Conservation (phyloP, 2,329 filamentous ascomycete genomes). For the Corynespora cassiicola region DNA sequence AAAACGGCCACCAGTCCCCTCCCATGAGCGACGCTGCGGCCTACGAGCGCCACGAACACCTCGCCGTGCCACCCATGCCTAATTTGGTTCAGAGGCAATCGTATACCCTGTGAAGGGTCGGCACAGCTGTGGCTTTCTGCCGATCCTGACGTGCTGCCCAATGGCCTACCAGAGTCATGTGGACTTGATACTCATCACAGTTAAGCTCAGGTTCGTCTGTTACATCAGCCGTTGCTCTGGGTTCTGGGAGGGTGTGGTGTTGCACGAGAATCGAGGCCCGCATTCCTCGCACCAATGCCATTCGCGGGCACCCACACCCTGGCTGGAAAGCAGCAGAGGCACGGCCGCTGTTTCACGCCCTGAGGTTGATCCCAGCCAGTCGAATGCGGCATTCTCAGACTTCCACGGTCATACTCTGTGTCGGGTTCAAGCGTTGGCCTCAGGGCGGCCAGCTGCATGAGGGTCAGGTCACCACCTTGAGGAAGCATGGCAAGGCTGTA, state of each 20-base stretch:
- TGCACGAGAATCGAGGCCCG: slow-evolving; percentile 23
- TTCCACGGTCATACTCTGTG: too few relatives aligned
- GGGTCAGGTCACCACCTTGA: slow-evolving; percentile 20
- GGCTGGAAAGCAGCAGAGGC: slow-evolving; percentile 15
- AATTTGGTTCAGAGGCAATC: slow-evolving; percentile 14
- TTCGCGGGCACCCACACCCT: slow-evolving; percentile 19
- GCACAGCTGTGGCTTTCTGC: slow-evolving; percentile 14
- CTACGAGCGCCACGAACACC: slow-evolving; percentile 30
- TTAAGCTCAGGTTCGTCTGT: slow-evolving; percentile 27
- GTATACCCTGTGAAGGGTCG: slow-evolving; percentile 4
- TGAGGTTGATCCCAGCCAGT: slow-evolving; percentile 15
- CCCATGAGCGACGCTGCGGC: slow-evolving; percentile 25
- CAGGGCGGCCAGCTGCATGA: slow-evolving; percentile 31
- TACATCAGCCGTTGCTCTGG: slow-evolving; percentile 27
- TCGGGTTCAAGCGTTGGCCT: slow-evolving; percentile 19
- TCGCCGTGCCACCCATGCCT: slow-evolving; percentile 20
- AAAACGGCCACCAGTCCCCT: slow-evolving; percentile 38
- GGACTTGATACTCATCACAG: slow-evolving; percentile 20
- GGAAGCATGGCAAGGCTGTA: too few relatives aligned
- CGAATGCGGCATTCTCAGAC: slow-evolving; percentile 17
- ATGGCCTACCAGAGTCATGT: slow-evolving; percentile 35
- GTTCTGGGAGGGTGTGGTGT: slow-evolving; percentile 26
- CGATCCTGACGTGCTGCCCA: slow-evolving; percentile 25
- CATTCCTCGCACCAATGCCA: slow-evolving; percentile 38
- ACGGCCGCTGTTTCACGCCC: slow-evolving; percentile 21